A percentile compares a stretch with the other conserved stretches of the same genome.
phyloP scores from a whole-genome alignment of 768 basidiomycete species.

The Leccinum subtestaceum region DNA sequence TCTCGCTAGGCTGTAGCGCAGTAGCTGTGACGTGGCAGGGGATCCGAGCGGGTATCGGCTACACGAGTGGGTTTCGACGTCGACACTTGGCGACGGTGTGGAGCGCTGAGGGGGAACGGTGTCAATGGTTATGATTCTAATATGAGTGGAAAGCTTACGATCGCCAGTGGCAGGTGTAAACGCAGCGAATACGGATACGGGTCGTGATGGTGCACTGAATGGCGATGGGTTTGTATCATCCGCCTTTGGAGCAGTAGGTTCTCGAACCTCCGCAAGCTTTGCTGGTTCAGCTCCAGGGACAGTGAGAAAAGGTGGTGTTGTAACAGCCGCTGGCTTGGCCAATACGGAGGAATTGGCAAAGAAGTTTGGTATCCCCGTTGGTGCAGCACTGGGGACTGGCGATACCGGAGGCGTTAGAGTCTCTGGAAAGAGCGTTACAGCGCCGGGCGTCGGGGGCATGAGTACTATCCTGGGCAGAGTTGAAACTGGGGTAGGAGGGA shows the following conservation, averaged over 20 bases:
- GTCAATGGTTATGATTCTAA: too few relatives aligned
- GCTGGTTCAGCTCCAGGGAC: constrained; percentile 11
- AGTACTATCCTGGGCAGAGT: constrained; percentile 23
- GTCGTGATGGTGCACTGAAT: constrained; percentile 13
- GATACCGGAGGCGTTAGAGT: neutral
- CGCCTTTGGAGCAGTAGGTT: constrained; percentile 1
- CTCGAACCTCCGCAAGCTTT: constrained; percentile 4
- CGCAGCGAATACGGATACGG: constrained; percentile 4
- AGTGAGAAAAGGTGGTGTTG: constrained; percentile 23
- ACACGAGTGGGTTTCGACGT: too few relatives aligned
- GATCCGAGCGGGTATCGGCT: too few relatives aligned
- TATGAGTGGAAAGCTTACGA: too few relatives aligned
- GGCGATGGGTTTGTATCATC: constrained; percentile 7
- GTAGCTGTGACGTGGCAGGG: too few relatives aligned
- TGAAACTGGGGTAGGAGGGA: constrained; percentile 11
- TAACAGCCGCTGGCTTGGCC: constrained; percentile 34
- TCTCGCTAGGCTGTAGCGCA: too few relatives aligned
- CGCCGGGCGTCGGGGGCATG: constrained; percentile 27
- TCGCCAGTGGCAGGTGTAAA: constrained; percentile 11
- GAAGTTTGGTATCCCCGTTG: constrained; percentile 54
- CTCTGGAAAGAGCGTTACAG: constrained; percentile 16
- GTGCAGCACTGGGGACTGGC: constrained; percentile 1
- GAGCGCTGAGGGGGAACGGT: too few relatives aligned
- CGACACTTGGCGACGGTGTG: too few relatives aligned
- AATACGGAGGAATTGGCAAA: constrained; percentile 54